Percentiles rank a stretch among this genome's conserved stretches.
These are phyloP conservation scores for Arxiozyma bovina DNA, from an alignment of 1,139 yeast genomes.

Conservation along the genomic window DNA sequence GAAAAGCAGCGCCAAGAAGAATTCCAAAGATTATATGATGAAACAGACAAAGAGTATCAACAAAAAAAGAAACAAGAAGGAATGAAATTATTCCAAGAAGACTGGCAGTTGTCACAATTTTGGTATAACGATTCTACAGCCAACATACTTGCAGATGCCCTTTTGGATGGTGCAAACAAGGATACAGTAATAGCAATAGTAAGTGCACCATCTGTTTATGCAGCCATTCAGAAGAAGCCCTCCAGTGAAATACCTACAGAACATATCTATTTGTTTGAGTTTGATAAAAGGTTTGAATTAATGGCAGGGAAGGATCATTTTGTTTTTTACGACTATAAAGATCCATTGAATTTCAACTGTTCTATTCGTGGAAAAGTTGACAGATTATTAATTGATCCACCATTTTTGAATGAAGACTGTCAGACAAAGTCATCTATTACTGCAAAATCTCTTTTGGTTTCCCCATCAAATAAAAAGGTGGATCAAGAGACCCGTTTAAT, in stretches of 20 bases:
- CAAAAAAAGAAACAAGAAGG: constrained; percentile 33
- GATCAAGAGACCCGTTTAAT: constrained; percentile 44
- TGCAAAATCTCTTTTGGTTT: constrained; percentile 50
- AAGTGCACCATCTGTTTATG: constrained; percentile 88
- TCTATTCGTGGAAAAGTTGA: constrained; percentile 55
- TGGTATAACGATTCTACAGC: constrained; percentile 80
- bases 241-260: constrained; percentile 49
- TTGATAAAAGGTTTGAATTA: constrained; percentile 62
- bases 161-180: constrained; percentile 66
- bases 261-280: constrained; percentile 68
- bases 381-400: constrained; percentile 79
- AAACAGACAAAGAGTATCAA: constrained; percentile 45
- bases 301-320: constrained; percentile 62
- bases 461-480: constrained; percentile 35
- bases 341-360: constrained; percentile 56
- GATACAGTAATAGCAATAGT: constrained; percentile 65
- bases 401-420: constrained; percentile 73
- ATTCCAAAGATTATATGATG: constrained; percentile 48
- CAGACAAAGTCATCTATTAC: constrained; percentile 67
- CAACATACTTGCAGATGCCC: constrained; percentile 51
- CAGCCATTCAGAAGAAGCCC: constrained; percentile 57
- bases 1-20: constrained; percentile 51
- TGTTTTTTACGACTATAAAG: constrained; percentile 64
- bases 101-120: constrained; percentile 90
- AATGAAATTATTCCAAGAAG: constrained; percentile 70